phyloP scores from a whole-genome alignment of 2,329 filamentous ascomycete genomes.

The Beauveria australis region DNA sequence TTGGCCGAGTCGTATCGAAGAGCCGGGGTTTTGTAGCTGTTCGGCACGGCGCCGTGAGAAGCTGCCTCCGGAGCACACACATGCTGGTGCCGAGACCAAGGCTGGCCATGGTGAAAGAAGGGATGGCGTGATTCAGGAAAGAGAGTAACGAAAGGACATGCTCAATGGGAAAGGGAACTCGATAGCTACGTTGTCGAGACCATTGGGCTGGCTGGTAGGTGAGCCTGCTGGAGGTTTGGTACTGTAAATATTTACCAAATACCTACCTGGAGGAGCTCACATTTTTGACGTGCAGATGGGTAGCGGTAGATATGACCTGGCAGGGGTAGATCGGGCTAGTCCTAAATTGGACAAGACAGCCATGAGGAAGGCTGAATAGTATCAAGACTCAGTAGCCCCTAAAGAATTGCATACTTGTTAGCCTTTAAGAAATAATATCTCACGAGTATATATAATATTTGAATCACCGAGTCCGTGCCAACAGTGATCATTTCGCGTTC shows the following conservation, averaged over 20 bases:
- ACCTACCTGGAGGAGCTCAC: not conserved
- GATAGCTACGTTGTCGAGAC: not conserved
- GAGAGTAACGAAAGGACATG: not conserved
- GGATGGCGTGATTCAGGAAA: not conserved
- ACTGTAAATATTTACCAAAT: too few species aligned
- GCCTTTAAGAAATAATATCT: not conserved
- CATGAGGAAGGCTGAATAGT: not conserved
- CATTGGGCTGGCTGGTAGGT: not conserved
- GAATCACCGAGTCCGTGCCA: too few species aligned
- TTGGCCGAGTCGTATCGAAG: not conserved
- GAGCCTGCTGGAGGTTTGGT: not conserved
- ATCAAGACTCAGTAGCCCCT: not conserved
- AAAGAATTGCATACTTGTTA: not conserved
- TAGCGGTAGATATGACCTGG: constrained; percentile 5
- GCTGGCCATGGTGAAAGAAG: not conserved
- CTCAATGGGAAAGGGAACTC: not conserved
- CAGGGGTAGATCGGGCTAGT: constrained; percentile 3
- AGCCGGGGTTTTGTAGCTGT: not conserved
- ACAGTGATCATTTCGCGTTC: not conserved
- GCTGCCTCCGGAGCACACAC: not conserved
- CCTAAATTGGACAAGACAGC: not conserved
- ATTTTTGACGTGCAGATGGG: constrained; percentile 4
- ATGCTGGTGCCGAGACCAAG: not conserved
- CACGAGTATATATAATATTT: not conserved
- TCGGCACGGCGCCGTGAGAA: constrained; percentile 4